phyloP scores from a whole-genome alignment of 768 basidiomycete genomes.

The Leccinum uliginosum region DNA sequence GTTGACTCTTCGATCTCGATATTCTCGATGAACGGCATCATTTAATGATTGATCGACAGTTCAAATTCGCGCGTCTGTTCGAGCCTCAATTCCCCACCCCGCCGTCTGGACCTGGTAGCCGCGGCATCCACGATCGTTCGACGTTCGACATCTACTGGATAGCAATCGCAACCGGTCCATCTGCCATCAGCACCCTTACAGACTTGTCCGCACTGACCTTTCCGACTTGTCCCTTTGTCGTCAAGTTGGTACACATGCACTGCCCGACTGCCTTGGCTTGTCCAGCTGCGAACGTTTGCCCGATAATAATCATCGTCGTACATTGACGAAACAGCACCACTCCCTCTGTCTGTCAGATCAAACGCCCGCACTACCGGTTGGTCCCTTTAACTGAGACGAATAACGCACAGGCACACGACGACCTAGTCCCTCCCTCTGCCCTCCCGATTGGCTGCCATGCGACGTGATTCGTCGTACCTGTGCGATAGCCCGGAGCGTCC shows the following conservation, averaged over 20 bases:
- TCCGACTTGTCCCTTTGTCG: not conserved
- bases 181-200: not conserved
- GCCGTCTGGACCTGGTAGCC: not conserved
- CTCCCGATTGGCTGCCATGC: not conserved
- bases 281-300: not conserved
- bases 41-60: conserved; percentile 1
- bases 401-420: not conserved
- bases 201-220: not conserved
- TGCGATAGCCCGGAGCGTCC: conserved; percentile 1
- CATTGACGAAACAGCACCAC: not conserved
- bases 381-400: not conserved
- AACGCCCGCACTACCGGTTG: not conserved
- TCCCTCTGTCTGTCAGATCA: not conserved
- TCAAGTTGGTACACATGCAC: not conserved
- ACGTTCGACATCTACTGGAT: not conserved
- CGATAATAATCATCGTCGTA: not conserved
- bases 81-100: not conserved
- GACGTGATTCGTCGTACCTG: conserved; percentile 4
- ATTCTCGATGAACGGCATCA: not conserved
- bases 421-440: conserved; percentile 1
- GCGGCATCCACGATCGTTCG: not conserved
- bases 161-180: not conserved
- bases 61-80: not conserved
- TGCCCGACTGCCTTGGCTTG: not conserved
- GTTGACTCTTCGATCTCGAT: conserved; percentile 1